Evolutionary conservation across 345 rosid species (phyloP).

Genomic region (Syzygium aromaticum): DNA sequence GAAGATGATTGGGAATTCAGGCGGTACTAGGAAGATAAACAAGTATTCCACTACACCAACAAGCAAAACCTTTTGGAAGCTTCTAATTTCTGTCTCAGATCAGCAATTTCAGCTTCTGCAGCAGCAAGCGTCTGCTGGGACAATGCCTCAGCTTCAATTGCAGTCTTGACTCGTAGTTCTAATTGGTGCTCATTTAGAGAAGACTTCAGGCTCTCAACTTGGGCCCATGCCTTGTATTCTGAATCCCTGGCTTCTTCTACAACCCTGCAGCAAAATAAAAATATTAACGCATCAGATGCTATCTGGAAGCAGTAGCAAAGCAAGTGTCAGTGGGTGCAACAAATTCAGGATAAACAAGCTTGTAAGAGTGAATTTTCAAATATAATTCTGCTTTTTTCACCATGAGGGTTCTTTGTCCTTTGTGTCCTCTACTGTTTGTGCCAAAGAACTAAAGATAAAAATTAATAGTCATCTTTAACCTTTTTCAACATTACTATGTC

Average conservation of each 20-base stretch:
- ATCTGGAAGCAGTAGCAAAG: background rate
- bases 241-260: constrained; percentile 56
- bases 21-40: background rate
- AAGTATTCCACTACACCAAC: background rate
- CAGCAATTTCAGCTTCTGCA: constrained; percentile 98
- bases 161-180: constrained; percentile 84
- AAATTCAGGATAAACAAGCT: background rate
- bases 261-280: constrained; percentile 37
- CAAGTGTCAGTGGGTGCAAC: background rate
- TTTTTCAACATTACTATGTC: background rate
- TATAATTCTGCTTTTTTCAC: background rate
- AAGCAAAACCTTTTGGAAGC: constrained; percentile 63
- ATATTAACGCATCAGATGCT: background rate
- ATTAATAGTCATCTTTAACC: background rate
- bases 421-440: background rate
- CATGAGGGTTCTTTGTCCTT: background rate
- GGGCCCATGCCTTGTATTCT: constrained; percentile 81
- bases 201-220: constrained; percentile 63
- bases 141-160: constrained; percentile 93
- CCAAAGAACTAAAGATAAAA: background rate
- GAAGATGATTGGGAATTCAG: background rate
- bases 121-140: constrained; percentile 94
- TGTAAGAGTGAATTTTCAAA: background rate
- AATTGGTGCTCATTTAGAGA: constrained; percentile 83
- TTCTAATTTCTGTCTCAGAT: constrained; percentile 74